A percentile compares a stretch with the other conserved stretches of the same genome.
Evolutionary conservation across 306 rosid genomes (phyloP).

Genomic region (cucumber (Cucumis sativus)): DNA sequence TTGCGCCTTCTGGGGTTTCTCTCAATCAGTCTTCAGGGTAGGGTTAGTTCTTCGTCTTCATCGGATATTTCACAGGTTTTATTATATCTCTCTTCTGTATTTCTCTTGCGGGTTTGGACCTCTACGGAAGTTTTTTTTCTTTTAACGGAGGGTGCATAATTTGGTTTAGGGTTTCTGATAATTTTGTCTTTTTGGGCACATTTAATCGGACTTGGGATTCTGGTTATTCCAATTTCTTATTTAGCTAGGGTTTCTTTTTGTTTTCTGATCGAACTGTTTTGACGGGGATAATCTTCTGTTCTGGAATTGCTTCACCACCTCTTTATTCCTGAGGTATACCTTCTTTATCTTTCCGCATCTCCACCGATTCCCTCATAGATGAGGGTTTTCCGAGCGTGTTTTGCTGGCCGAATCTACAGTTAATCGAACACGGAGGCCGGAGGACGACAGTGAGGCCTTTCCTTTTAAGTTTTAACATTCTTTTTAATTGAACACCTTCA

Average conservation of each 20-base stretch:
- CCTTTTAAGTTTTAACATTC: not conserved
- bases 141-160: not conserved
- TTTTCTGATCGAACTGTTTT: constrained; percentile 21
- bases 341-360: not conserved
- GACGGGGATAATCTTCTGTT: constrained; percentile 20
- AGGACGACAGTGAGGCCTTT: constrained; percentile 15
- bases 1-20: constrained; percentile 31
- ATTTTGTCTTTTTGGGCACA: not conserved
- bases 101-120: constrained; percentile 24
- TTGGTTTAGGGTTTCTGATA: constrained; percentile 42
- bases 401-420: constrained; percentile 38
- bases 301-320: not conserved
- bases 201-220: constrained; percentile 17
- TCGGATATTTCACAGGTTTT: constrained; percentile 7
- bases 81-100: not conserved
- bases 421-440: constrained; percentile 43
- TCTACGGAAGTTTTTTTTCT: constrained; percentile 10
- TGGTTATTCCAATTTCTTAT: constrained; percentile 8
- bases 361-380: constrained; percentile 16
- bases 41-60: constrained; percentile 40
- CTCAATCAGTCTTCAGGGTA: constrained; percentile 33
- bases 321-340: not conserved
- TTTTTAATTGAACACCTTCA: constrained; percentile 8
- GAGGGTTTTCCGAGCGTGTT: constrained; percentile 34
- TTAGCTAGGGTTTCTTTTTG: constrained; percentile 34